A percentile compares a stretch with the other conserved stretches of the same genome.
phyloP scores from a whole-genome alignment of 169 alveolate species.

The Eimeria mitis region DNA sequence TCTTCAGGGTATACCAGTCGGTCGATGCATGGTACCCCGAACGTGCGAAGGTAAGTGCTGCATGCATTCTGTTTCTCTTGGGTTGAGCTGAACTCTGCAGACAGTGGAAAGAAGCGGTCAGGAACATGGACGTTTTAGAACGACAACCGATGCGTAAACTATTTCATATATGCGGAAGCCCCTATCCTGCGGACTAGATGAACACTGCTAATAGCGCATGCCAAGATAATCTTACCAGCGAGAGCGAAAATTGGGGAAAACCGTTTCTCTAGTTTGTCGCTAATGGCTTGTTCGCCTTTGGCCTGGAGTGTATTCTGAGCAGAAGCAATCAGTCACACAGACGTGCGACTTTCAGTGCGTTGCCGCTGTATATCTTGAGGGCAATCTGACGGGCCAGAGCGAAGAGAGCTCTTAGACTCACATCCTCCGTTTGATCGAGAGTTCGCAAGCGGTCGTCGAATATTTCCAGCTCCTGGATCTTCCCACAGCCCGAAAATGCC shows the following conservation, averaged over 20 bases:
- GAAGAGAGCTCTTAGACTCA: not conserved
- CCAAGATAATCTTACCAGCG: constrained; percentile 49
- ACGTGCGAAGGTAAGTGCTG: constrained; percentile 77
- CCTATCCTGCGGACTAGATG: not conserved
- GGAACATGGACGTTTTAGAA: not conserved
- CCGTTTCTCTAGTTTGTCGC: constrained; percentile 65
- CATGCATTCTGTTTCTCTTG: constrained; percentile 76
- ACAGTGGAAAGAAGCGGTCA: not conserved
- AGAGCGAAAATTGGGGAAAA: constrained; percentile 81
- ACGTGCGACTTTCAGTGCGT: not conserved
- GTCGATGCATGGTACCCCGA: constrained; percentile 83
- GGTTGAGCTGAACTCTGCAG: constrained; percentile 69
- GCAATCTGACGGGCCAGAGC: not conserved
- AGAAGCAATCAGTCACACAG: not conserved
- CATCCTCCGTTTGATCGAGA: constrained; percentile 79
- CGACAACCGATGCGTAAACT: not conserved
- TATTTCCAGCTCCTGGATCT: constrained; percentile 64
- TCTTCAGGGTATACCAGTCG: constrained; percentile 81
- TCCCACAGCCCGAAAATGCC: constrained; percentile 82
- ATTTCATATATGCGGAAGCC: not conserved
- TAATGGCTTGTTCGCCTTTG: constrained; percentile 72
- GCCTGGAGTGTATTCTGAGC: constrained; percentile 52
- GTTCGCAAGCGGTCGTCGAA: constrained; percentile 82
- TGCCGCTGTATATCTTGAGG: not conserved
- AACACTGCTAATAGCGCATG: not conserved